phyloP scores from a whole-genome alignment of 805 yeast species.

The Hanseniaspora valbyensis region DNA sequence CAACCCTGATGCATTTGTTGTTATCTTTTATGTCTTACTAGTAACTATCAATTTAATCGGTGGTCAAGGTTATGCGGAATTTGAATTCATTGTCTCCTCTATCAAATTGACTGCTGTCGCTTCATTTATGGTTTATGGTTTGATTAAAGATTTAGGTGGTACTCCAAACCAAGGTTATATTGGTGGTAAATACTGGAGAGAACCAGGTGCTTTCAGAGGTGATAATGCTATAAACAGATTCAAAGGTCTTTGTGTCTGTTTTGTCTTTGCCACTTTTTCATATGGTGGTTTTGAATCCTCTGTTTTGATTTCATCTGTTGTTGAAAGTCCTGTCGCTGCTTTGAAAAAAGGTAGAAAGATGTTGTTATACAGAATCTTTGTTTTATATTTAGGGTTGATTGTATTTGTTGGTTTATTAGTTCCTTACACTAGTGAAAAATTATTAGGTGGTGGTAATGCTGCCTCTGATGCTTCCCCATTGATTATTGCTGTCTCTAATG shows the following conservation, averaged over 20 bases:
- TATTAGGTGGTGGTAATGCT: slow-evolving; percentile 30
- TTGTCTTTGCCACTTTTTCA: slow-evolving; percentile 50
- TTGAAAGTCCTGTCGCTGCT: slow-evolving; percentile 37
- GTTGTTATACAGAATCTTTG: slow-evolving; percentile 44
- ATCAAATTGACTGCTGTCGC: slow-evolving; percentile 46
- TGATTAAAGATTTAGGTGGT: slow-evolving; percentile 51
- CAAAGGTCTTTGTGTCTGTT: slow-evolving; percentile 44
- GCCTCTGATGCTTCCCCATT: slow-evolving; percentile 40
- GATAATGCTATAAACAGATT: slow-evolving; percentile 34
- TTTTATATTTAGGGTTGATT: slow-evolving; percentile 43
- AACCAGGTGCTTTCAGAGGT: slow-evolving; percentile 45
- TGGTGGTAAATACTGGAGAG: slow-evolving; percentile 49
- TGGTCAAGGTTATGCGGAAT: slow-evolving; percentile 59
- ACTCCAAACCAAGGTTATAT: slow-evolving; percentile 40
- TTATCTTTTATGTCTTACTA: slow-evolving; percentile 43
- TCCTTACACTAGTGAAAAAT: slow-evolving; percentile 37
- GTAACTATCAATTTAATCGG: slow-evolving; percentile 45
- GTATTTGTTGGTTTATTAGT: slow-evolving; percentile 49
- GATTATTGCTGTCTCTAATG: slow-evolving; percentile 38
- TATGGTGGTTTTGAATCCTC: slow-evolving; percentile 53
- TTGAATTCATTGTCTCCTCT: slow-evolving; percentile 47
- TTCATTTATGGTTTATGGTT: slow-evolving; percentile 48
- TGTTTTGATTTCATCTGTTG: slow-evolving; percentile 41
- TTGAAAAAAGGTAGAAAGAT: slow-evolving; percentile 45
- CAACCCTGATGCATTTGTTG: slow-evolving; percentile 46